Percentiles rank a stretch among this genome's conserved stretches.
Conservation (phyloP, 140 eudicot species). For the Bidens hawaiensis region DNA sequence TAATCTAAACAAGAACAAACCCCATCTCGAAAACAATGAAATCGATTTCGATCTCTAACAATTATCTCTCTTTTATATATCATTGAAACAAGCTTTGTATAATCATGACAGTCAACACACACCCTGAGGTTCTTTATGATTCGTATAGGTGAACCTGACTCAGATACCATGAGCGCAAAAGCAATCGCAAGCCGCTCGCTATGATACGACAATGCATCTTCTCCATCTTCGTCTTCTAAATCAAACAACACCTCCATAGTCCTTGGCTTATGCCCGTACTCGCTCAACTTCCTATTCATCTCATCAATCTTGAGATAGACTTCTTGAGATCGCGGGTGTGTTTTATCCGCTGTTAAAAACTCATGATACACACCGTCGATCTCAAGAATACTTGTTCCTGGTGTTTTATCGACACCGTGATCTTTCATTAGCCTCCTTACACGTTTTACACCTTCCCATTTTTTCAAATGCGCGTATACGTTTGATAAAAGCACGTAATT, state of each 20-base stretch:
- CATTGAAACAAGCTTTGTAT: slow-evolving; percentile 44
- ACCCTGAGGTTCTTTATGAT: slow-evolving; percentile 51
- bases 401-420: slow-evolving; percentile 42
- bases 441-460: slow-evolving; percentile 65
- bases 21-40: slow-evolving; percentile 47
- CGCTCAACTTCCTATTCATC: slow-evolving; percentile 34
- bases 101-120: slow-evolving; percentile 50
- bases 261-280: slow-evolving; percentile 35
- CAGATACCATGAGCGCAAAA: slow-evolving; percentile 35
- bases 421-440: slow-evolving; percentile 58
- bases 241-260: slow-evolving; percentile 52
- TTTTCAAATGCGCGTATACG: slow-evolving; percentile 40
- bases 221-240: slow-evolving; percentile 60
- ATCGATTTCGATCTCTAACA: slow-evolving; percentile 47
- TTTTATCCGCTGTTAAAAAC: slow-evolving; percentile 52
- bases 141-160: slow-evolving; percentile 28
- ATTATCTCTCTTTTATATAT: slow-evolving; percentile 51
- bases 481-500: slow-evolving; percentile 70
- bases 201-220: slow-evolving; percentile 45
- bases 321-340: slow-evolving; percentile 36
- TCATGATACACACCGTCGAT: slow-evolving; percentile 55
- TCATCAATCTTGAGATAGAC: slow-evolving; percentile 51
- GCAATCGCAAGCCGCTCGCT: slow-evolving; percentile 53
- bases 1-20: slow-evolving; percentile 52
- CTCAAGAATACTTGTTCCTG: slow-evolving; percentile 55